Base-by-base conservation (phyloP, 192 early-diverging fungal genomes). In the Lobosporangium transversale region DNA sequence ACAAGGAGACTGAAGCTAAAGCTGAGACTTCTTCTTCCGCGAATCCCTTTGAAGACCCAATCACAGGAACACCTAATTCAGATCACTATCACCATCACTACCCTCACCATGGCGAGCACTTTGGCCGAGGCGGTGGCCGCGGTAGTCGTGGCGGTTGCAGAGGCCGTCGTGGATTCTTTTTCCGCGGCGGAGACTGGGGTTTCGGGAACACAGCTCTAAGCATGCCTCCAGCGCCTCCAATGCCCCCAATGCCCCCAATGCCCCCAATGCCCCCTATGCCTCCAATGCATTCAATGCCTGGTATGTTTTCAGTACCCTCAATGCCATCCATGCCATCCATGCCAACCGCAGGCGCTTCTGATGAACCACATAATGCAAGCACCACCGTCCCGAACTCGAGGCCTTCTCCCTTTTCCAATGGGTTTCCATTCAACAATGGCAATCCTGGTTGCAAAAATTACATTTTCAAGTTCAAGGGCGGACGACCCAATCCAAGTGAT, bases 231-330 rank as follows among this genome's bases (percentile, higher is more conserved):
- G 57, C 50, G 55, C 70, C 62, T 23, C 58, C 59, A 29, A 66
- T 69, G 58, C 67, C 67, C 4, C 56, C 50, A 0, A 63, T 62
- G 61, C 60, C 60, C 8, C 47, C 43, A 3, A 63, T 63, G 73
- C 63, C 62, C n/a, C 42, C 30, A 0, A 65, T 74, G 70, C 62
- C 61, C n/a, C 49, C 48, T 1, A 70, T 70, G 67, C 67, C 50
- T 36, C 20, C 36, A 1, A 63, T 71, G 60, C 49, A 61, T 17
- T 50, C 33, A 0, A 59, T 59, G 55, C 62, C 70, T n/a, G n/a
- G n/a, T n/a, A 65, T 74, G 70, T 55, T 55, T n/a, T 40, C 48
- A 1, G 62, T 70, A 58, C 67, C 50, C 27, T 12, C 36, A 1
- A 63, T 71, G 60, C 49, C 70, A 10, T 50, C 33, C 0, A 59